Base-by-base conservation (phyloP, 495 filamentous ascomycete species). In the Hypoxylon subgilvum region DNA sequence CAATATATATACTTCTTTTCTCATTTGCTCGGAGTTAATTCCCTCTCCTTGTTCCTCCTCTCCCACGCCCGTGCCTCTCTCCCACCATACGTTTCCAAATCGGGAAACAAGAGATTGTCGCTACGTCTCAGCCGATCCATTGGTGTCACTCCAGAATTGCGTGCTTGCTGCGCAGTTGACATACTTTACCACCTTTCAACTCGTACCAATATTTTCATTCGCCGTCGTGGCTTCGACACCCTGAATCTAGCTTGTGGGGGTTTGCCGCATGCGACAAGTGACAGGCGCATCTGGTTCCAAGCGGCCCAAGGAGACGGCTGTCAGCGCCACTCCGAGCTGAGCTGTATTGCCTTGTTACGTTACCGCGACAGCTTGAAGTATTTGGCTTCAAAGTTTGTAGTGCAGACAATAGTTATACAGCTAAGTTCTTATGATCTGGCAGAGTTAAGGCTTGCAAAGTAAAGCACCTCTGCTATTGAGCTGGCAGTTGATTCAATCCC, bases 241-340 rank as follows among this genome's bases (percentile, higher is more conserved):
- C 57, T 67, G 64, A 69, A 30, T 42, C 12, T 23, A 46, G 61
- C 56, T 42, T 56, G 61, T 63, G 63, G 67, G 67, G 64, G 59
- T 60, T n/a, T 50, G 28, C 47, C 31, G 23, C 51, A 34, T 28
- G 28, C 34, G 28, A 45, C 34, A 22, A 44, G 2, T 50, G 30
- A 45, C 36, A 44, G 19, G 47, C 53, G 42, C 45, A 49, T 44
- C 48, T 35, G 18, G 38, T 45, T 46, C 36, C 4, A 35, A 40
- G 31, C 38, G 9, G 32, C 38, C n/a, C 31, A 43, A 46, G 17
- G 17, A 39, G 21, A 18, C 17, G 8, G 19, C 13, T 43, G 17
- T 44, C 28, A 14, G 46, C 60, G 60, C 23, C 48, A 50, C 40
- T 13, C 17, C 7, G 41, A 38, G 52, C 22, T 17, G 41, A 27